These are phyloP conservation scores for Trichoderma arundinaceum DNA, from an alignment of 2,329 filamentous ascomycete genomes.

Conservation along the genomic window DNA sequence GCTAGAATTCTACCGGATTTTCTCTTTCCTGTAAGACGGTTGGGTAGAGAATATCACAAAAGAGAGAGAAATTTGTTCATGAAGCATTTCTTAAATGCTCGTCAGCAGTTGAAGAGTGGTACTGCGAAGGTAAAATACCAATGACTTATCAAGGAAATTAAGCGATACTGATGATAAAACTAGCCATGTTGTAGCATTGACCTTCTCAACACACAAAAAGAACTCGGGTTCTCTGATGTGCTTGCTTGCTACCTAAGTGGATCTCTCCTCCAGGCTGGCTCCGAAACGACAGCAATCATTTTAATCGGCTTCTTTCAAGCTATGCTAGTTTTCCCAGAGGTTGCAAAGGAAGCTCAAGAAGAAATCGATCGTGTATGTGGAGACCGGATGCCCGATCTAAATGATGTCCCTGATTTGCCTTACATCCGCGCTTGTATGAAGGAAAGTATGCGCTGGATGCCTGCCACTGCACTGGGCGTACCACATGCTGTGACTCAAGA, in stretches of 20 bases:
- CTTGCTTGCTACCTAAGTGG: conserved; percentile 20
- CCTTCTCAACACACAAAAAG: conserved; percentile 17
- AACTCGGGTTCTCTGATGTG: conserved; percentile 19
- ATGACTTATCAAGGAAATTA: fast-evolving
- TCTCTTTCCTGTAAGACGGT: neutral
- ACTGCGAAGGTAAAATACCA: neutral
- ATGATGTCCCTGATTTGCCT: conserved; percentile 39
- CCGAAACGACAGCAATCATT: conserved; percentile 25
- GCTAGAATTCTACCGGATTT: conserved; percentile 13
- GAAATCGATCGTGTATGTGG: conserved; percentile 42
- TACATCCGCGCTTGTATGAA: conserved; percentile 42
- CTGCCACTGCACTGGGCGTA: conserved; percentile 42
- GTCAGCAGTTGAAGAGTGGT: conserved; percentile 10
- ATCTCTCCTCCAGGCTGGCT: conserved; percentile 20
- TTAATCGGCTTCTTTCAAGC: conserved; percentile 35
- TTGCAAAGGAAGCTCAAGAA: conserved; percentile 37
- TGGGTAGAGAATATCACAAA: conserved; percentile 6
- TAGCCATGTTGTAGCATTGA: conserved; percentile 20
- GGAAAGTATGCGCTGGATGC: conserved; percentile 39
- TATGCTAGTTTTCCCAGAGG: conserved; percentile 37
- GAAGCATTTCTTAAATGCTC: conserved; percentile 21
- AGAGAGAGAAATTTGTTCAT: conserved; percentile 15
- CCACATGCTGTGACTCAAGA: conserved; percentile 44
- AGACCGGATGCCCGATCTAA: conserved; percentile 38
- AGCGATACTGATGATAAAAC: neutral